These are phyloP conservation scores for Linum usitatissimum DNA, from an alignment of 345 rosid genomes.

Conservation along the genomic window DNA sequence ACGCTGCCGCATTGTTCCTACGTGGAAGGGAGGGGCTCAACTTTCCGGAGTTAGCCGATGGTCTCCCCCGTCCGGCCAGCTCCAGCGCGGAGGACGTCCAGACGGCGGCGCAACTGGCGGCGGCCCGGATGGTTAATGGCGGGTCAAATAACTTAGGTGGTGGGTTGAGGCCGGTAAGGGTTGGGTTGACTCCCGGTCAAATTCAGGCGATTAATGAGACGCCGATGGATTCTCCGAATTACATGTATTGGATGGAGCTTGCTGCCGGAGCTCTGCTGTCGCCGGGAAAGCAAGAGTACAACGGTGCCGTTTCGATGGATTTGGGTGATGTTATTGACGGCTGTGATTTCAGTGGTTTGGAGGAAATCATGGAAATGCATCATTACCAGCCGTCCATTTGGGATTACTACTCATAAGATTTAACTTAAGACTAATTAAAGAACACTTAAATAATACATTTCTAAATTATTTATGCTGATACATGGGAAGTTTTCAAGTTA, in stretches of 20 bases:
- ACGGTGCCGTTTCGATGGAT: background rate
- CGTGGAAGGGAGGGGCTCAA: constrained; percentile 56
- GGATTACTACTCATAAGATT: constrained; percentile 16
- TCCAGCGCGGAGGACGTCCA: constrained; percentile 50
- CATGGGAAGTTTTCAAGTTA: background rate
- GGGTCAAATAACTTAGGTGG: constrained; percentile 10
- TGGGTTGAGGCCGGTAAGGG: background rate
- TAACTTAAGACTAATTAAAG: background rate
- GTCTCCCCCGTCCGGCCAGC: constrained; percentile 45
- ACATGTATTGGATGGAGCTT: background rate
- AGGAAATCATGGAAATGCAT: constrained; percentile 10
- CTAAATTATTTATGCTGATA: background rate
- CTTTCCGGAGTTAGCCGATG: constrained; percentile 42
- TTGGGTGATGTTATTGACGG: background rate
- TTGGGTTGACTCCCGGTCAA: background rate
- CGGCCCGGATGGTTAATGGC: constrained; percentile 13
- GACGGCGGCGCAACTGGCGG: constrained; percentile 62
- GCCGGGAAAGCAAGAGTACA: background rate
- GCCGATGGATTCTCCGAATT: background rate
- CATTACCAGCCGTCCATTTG: constrained; percentile 25
- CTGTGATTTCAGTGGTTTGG: constrained; percentile 6
- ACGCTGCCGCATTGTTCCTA: constrained; percentile 62
- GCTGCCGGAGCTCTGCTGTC: background rate
- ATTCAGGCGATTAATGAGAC: background rate
- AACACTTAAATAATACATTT: background rate